Percentiles rank a stretch among this genome's conserved stretches.
Evolutionary conservation across 2,329 filamentous ascomycete species (phyloP).

Genomic region (Colletotrichum simmondsii): DNA sequence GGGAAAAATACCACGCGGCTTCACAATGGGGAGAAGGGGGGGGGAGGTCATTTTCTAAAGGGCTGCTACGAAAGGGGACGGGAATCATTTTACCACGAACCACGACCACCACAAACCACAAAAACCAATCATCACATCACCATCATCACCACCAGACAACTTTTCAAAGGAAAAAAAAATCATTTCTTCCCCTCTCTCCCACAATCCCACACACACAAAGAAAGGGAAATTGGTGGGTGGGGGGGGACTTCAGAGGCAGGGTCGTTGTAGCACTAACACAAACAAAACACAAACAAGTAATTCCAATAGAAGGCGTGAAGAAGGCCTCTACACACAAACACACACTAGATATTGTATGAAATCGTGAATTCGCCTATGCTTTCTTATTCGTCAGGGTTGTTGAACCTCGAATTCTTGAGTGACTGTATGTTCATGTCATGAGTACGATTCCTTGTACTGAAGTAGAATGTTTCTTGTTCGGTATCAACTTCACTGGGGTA

Average conservation of each 20-base stretch:
- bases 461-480: too few relatives aligned
- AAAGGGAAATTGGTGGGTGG: not conserved
- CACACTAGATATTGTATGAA: not conserved
- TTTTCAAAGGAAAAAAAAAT: slow-evolving; percentile 4
- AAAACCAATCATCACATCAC: slow-evolving; percentile 9
- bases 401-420: too few relatives aligned
- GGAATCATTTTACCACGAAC: slow-evolving; percentile 8
- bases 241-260: not conserved
- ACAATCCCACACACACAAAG: not conserved
- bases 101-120: slow-evolving; percentile 14
- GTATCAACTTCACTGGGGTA: too few relatives aligned
- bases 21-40: not conserved
- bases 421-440: too few relatives aligned
- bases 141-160: slow-evolving; percentile 4
- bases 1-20: slow-evolving; percentile 32
- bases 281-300: slow-evolving; percentile 17
- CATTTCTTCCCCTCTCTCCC: too few relatives aligned
- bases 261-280: slow-evolving; percentile 31
- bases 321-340: slow-evolving; percentile 12
- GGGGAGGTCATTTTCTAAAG: slow-evolving; percentile 20
- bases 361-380: not conserved
- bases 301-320: slow-evolving; percentile 28
- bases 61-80: slow-evolving; percentile 31
- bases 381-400: not conserved
- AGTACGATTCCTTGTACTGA: too few relatives aligned